Base-by-base conservation (phyloP, 306 rosid species). In the Sesbania bispinosa region DNA sequence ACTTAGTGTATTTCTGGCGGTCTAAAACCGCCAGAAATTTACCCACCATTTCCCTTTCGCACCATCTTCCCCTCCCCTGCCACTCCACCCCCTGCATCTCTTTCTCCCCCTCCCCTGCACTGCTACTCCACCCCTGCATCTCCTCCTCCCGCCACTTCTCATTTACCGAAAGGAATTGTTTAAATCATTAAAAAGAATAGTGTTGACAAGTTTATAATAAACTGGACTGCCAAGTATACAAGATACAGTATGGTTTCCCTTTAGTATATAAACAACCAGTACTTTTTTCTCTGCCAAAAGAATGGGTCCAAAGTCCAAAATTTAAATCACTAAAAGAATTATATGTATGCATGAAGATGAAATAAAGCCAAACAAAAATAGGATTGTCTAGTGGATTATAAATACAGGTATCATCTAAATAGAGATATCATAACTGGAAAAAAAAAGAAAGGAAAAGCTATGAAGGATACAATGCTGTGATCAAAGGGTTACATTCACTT, bases 341-440 rank as follows among this genome's bases (percentile, higher is more conserved):
- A 69, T 42, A 69, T 38, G 47, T 13, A 47, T 19, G 29, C 55
- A n/a, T 43, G 67, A 57, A 62, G 45, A 62, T 16, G 10, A 43
- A 75, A 53, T n/a, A 19, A 73, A 74, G 26, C 18, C 32, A 73
- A 48, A 20, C 51, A 79, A 42, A 43, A 11, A 15, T 13, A 69
- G 54, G 50, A 61, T 20, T 27, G 29, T 69, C 39, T 50, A 69
- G 20, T 47, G 38, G 41, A 50, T 51, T 36, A 48, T 54, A 14
- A 68, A 74, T 33, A 52, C 27, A 71, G n/a, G n/a, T n/a, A 42
- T 50, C 45, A 48, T 38, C 51, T 54, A 69, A 62, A 47, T 46
- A 45, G 13, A 36, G 65, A 23, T 19, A 57, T 30, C 54, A 54
- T 58, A 46, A 11, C 21, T 13, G 16, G 35, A 11, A 24, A 38